Evolutionary conservation across 306 rosid genomes (phyloP).

Genomic region (Cicer yamashitae): DNA sequence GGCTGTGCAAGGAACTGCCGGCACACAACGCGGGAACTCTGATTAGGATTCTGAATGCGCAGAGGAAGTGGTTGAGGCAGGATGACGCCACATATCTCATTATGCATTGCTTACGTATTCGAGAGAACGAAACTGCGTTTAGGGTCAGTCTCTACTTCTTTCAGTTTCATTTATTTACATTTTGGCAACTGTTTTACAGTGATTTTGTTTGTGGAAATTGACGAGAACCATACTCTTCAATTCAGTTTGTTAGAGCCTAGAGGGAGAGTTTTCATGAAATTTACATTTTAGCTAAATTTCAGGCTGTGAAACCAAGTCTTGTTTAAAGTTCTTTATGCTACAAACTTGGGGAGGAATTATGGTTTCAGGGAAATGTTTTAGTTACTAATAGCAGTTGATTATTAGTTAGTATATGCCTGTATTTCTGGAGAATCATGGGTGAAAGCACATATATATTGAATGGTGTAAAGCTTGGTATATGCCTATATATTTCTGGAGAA

Average conservation of each 20-base stretch:
- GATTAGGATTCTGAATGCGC: constrained; percentile 73
- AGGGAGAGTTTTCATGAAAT: not conserved
- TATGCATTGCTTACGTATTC: constrained; percentile 85
- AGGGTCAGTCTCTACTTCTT: constrained; percentile 47
- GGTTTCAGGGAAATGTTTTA: not conserved
- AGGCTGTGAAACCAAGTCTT: not conserved
- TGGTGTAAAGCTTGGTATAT: not conserved
- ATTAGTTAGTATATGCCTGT: constrained; percentile 3
- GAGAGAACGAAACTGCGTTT: constrained; percentile 79
- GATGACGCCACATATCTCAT: constrained; percentile 64
- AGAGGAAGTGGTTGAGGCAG: constrained; percentile 84
- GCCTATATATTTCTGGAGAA: not conserved
- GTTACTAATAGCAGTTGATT: constrained; percentile 1
- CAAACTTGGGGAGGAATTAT: not conserved
- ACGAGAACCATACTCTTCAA: constrained; percentile 10
- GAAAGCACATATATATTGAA: constrained; percentile 2
- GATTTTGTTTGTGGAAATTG: constrained; percentile 14
- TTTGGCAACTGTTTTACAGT: not conserved
- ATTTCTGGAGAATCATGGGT: constrained; percentile 11
- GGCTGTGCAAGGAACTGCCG: constrained; percentile 60
- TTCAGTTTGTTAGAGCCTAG: not conserved
- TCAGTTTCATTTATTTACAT: not conserved
- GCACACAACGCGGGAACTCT: constrained; percentile 50
- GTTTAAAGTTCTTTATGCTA: not conserved
- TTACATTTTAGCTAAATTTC: not conserved